Base-by-base conservation (phyloP, 2,329 filamentous ascomycete genomes). In the Fusarium secorum region DNA sequence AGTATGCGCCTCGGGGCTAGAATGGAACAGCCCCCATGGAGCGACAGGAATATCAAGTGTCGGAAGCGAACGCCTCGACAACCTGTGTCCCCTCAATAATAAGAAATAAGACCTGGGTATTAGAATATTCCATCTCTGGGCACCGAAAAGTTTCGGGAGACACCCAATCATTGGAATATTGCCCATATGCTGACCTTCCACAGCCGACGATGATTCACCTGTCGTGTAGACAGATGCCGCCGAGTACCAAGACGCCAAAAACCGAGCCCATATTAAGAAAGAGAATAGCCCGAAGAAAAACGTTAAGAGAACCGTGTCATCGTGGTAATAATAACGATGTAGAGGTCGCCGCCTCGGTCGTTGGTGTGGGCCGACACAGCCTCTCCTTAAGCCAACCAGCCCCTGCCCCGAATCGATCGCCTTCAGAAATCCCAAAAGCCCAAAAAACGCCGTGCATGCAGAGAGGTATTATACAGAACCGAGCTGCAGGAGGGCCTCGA, bases 401-500 rank as follows among this genome's bases (percentile, higher is more conserved):
- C 77, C 75, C 77, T 76, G 69, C 74, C 77, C 67, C 69, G 70
- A 73, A 69, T 68, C 71, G 61, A 68, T 69, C 55, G 63, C 59
- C 58, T 70, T 58, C 71, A 68, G 66, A 62, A 70, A 75, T 41
- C 52, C 58, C 60, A 57, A 65, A 68, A 66, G 67, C 70, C 64
- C 71, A 62, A 58, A 64, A 81, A 88, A 88, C 86, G 86, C 87
- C 87, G 77, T 79, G 78, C 82, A 87, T 86, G 85, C 83, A 84
- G 80, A 77, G 77, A 78, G 72, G 72, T 84, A 83, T 88, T 90
- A 91, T 88, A 91, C 85, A 88, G 92, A 95, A 82, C 93, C 91
- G 81, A 96, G 91, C 80, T 90, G 89, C 77, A 96, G 85, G 77
- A 95, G 88, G 72, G 93, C 93, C 81, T 94, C 93, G 71, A 95